Evolutionary conservation across 148 eudicot genomes (phyloP).

Genomic region (Rhododendron vialii): DNA sequence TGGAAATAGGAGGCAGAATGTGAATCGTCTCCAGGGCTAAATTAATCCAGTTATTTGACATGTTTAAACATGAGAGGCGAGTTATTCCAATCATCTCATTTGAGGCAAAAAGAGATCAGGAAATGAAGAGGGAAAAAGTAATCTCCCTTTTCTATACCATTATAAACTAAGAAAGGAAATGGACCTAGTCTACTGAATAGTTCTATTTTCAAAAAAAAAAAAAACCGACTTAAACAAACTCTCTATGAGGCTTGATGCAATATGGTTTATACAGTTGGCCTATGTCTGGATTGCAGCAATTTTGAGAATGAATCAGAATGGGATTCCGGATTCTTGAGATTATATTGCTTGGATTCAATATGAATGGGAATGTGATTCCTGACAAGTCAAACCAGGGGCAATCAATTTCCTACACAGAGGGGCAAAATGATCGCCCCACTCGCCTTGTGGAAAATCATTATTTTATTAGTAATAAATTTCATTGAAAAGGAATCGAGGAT

Average conservation of each 20-base stretch:
- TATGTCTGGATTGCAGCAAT: neutral
- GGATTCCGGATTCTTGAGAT: neutral
- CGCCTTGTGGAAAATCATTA: neutral
- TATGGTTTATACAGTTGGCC: neutral
- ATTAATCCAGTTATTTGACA: neutral
- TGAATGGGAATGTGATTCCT: neutral
- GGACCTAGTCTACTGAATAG: neutral
- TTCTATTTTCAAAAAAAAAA: neutral
- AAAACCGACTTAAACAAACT: neutral
- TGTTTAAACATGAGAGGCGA: neutral
- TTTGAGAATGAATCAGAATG: neutral
- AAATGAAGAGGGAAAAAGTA: neutral
- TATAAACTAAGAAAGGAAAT: neutral
- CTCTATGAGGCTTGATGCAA: neutral
- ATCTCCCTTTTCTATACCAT: neutral
- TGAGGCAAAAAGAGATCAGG: neutral
- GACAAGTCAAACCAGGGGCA: neutral
- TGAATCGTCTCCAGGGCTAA: neutral
- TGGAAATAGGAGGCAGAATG: neutral
- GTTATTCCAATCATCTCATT: neutral
- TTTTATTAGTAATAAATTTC: neutral
- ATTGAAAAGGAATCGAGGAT: neutral
- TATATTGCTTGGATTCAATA: neutral
- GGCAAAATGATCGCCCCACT: neutral
- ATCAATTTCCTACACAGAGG: neutral